Evolutionary conservation across 2,329 filamentous ascomycete species (phyloP).

Genomic region (Cladosporium colombiae): DNA sequence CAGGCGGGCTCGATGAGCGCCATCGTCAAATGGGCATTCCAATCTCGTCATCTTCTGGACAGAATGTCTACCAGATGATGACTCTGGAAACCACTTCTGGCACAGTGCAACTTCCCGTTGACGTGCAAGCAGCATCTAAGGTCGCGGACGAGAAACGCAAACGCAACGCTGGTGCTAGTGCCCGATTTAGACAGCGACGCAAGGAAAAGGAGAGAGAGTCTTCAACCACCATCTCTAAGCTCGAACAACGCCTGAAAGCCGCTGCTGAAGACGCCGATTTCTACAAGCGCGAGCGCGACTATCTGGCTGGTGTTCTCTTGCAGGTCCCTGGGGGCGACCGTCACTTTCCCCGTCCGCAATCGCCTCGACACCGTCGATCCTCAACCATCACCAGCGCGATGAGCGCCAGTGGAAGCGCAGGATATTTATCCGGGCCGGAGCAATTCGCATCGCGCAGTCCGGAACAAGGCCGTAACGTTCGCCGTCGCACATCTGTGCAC

Average conservation of each 20-base stretch:
- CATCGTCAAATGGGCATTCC: slow-evolving; percentile 44
- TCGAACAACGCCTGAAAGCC: slow-evolving; percentile 70
- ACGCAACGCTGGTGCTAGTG: slow-evolving; percentile 82
- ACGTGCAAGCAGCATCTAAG: slow-evolving; percentile 78
- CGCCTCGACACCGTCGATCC: slow-evolving; percentile 40
- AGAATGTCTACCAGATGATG: slow-evolving; percentile 55
- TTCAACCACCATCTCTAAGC: slow-evolving; percentile 65
- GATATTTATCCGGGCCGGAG: slow-evolving; percentile 29
- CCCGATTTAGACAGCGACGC: slow-evolving; percentile 75
- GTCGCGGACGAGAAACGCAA: slow-evolving; percentile 83
- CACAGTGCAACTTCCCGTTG: slow-evolving; percentile 65
- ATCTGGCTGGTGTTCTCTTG: slow-evolving; percentile 66
- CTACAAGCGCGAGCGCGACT: slow-evolving; percentile 72
- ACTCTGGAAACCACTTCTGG: slow-evolving; percentile 54
- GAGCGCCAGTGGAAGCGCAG: slow-evolving; percentile 20
- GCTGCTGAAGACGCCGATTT: slow-evolving; percentile 69
- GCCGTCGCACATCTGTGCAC: slow-evolving; percentile 32
- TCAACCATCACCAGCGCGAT: slow-evolving; percentile 20
- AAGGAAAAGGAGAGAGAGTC: slow-evolving; percentile 81
- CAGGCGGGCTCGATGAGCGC: slow-evolving; percentile 25
- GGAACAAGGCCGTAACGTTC: slow-evolving; percentile 31
- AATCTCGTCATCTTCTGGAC: slow-evolving; percentile 46
- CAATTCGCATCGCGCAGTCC: slow-evolving; percentile 28
- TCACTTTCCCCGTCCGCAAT: slow-evolving; percentile 47
- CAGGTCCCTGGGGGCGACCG: slow-evolving; percentile 57